Percentiles rank a stretch among this genome's conserved stretches.
Conservation (phyloP, 257 asterid species). For the Fraxinus americana region DNA sequence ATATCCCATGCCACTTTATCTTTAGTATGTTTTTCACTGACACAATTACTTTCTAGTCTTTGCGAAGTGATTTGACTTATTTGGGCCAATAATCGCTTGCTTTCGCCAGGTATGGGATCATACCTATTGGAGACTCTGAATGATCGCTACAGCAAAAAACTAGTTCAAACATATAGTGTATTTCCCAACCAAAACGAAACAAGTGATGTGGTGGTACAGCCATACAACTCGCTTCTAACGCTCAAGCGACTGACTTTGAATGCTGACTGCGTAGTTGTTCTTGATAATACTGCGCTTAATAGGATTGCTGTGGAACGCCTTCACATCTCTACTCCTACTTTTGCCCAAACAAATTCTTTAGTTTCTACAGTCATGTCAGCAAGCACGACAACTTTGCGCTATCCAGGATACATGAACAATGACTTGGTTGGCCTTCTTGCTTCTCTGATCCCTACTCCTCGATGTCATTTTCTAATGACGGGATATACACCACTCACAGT, state of each 20-base stretch:
- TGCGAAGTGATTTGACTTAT: constrained; percentile 1
- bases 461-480: constrained; percentile 97
- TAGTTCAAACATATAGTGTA: constrained; percentile 97
- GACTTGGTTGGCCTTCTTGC: constrained; percentile 99
- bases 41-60: background rate
- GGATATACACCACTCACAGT: constrained; percentile 99
- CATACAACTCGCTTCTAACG: constrained; percentile 93
- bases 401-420: constrained; percentile 99
- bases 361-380: constrained; percentile 99
- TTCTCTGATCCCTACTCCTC: constrained; percentile 97
- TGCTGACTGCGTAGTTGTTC: constrained; percentile 99
- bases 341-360: constrained; percentile 90
- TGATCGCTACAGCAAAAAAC: constrained; percentile 98
- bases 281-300: constrained; percentile 95
- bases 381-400: constrained; percentile 96
- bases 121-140: constrained; percentile 92
- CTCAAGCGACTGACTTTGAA: constrained; percentile 88
- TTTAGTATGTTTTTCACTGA: constrained; percentile 10
- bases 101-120: constrained; percentile 94
- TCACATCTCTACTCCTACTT: constrained; percentile 93
- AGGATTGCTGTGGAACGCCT: constrained; percentile 97
- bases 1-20: constrained; percentile 5
- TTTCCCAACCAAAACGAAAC: constrained; percentile 98
- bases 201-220: constrained; percentile 99
- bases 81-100: constrained; percentile 21